Percentiles rank a stretch among this genome's conserved stretches.
Evolutionary conservation across 1,284 basidiomycete species (phyloP).

Genomic region (Pyrrhoderma noxium): DNA sequence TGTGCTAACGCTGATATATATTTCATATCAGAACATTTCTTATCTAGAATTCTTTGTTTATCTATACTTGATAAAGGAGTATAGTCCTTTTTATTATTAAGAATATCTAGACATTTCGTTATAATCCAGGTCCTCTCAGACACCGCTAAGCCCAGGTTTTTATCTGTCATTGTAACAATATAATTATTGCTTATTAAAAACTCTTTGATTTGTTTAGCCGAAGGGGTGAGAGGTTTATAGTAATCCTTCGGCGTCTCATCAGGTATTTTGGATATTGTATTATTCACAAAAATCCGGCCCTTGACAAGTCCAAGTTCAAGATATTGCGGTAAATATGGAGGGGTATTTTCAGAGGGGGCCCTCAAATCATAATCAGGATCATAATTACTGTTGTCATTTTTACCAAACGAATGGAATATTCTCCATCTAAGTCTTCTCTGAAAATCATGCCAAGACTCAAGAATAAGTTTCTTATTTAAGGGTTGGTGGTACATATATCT

Average conservation of each 20-base stretch:
- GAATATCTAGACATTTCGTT: constrained; percentile 10
- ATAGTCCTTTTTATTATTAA: constrained; percentile 12
- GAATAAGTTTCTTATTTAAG: background rate
- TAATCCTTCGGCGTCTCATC: background rate
- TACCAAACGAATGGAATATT: background rate
- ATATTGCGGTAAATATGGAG: background rate
- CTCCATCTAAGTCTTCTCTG: background rate
- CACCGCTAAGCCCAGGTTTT: constrained; percentile 13
- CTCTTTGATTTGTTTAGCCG: background rate
- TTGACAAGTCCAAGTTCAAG: background rate
- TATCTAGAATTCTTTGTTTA: background rate
- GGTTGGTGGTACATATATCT: background rate
- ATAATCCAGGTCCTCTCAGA: constrained; percentile 11
- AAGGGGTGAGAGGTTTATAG: background rate
- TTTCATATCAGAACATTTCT: background rate
- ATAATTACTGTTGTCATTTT: background rate
- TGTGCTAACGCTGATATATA: background rate
- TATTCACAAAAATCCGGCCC: background rate
- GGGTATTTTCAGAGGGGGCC: background rate
- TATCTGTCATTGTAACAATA: constrained; percentile 11
- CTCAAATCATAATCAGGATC: constrained; percentile 3
- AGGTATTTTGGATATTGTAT: background rate
- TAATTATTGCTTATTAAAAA: constrained; percentile 5
- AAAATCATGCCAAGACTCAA: background rate
- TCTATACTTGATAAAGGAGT: background rate